These are phyloP conservation scores for Gossypium rotundifolium DNA, from an alignment of 345 rosid genomes.

Conservation along the genomic window DNA sequence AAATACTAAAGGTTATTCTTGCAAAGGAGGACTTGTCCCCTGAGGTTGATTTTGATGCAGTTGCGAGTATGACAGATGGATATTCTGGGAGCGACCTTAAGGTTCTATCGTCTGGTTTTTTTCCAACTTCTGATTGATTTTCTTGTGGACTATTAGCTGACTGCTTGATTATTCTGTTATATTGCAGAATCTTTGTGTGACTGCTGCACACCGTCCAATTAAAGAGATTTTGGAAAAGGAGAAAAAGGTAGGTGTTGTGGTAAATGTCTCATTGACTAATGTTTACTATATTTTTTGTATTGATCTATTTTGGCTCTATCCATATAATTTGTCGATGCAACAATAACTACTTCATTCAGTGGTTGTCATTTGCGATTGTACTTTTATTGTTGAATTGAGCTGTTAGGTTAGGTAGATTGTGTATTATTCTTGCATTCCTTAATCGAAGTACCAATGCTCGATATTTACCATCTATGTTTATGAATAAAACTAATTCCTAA, in stretches of 20 bases:
- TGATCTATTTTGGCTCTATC: neutral
- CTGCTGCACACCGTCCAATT: conserved; percentile 89
- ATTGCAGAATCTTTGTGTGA: conserved; percentile 68
- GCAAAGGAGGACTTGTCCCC: conserved; percentile 76
- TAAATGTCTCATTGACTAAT: neutral
- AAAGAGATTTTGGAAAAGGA: conserved; percentile 81
- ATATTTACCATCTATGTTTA: neutral
- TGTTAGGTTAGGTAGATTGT: neutral
- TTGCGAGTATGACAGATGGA: conserved; percentile 80
- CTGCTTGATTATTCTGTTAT: conserved; percentile 1
- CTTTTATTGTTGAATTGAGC: neutral
- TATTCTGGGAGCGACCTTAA: conserved; percentile 94
- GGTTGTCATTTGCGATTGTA: neutral
- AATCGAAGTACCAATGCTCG: neutral
- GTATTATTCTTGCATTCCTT: neutral
- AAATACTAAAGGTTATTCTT: conserved; percentile 68
- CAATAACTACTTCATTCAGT: neutral
- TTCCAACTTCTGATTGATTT: neutral
- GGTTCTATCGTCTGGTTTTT: conserved; percentile 29
- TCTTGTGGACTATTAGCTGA: neutral
- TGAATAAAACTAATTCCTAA: neutral
- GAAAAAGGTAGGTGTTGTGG: conserved; percentile 42
- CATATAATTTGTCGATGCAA: neutral
- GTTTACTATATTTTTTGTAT: neutral
- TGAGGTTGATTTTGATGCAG: conserved; percentile 58